Evolutionary conservation across 345 rosid species (phyloP).

Genomic region (Stellera chamaejasme): DNA sequence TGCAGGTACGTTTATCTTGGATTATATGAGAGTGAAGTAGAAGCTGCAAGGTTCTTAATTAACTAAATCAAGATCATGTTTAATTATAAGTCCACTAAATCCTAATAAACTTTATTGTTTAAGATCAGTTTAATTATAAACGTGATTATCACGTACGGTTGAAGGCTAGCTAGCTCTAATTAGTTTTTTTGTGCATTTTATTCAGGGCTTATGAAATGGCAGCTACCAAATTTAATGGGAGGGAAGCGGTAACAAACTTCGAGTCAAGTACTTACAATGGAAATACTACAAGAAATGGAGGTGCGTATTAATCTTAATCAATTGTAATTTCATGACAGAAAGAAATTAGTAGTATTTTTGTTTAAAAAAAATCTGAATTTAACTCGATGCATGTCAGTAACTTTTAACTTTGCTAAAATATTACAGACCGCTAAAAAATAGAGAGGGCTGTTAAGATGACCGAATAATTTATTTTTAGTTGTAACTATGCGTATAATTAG

Average conservation of each 20-base stretch:
- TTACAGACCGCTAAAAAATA: too few relatives aligned
- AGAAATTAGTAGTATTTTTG: too few relatives aligned
- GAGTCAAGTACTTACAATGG: conserved; percentile 30
- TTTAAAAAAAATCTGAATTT: neutral
- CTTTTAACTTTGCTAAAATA: too few relatives aligned
- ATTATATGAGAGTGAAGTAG: conserved; percentile 43
- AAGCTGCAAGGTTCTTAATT: conserved; percentile 46
- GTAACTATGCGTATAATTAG: neutral
- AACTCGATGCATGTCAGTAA: too few relatives aligned
- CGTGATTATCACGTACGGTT: neutral
- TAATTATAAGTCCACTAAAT: neutral
- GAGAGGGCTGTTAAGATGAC: too few relatives aligned
- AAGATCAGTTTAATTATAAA: neutral
- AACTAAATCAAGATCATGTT: too few relatives aligned
- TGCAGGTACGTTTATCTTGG: conserved; percentile 53
- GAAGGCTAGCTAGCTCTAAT: too few relatives aligned
- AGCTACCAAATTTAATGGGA: conserved; percentile 41
- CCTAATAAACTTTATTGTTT: neutral
- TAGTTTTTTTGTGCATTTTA: conserved; percentile 7
- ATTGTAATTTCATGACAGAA: neutral
- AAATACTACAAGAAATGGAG: conserved; percentile 20
- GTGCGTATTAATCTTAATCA: conserved; percentile 12
- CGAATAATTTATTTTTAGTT: too few relatives aligned
- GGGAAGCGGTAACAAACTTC: conserved; percentile 53
- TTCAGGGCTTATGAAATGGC: conserved; percentile 57